phyloP scores from a whole-genome alignment of 2,329 filamentous ascomycete species.

The Coniochaeta pulveracea region DNA sequence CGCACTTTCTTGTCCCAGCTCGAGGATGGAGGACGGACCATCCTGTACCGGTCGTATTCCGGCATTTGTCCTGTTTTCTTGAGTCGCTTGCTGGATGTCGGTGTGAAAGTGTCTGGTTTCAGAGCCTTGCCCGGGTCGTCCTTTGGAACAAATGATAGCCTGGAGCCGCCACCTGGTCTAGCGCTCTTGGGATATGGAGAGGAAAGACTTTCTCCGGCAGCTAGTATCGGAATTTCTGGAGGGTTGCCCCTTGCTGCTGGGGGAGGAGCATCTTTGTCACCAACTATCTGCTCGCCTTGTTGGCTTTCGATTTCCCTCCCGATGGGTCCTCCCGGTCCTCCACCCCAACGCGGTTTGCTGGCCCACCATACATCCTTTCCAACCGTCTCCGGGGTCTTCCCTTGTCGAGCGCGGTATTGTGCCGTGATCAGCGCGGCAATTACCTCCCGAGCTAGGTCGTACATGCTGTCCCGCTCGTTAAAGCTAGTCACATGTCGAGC shows the following conservation, averaged over 20 bases:
- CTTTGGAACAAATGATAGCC: too few species aligned
- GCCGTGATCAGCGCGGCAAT: constrained; percentile 50
- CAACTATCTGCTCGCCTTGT: constrained; percentile 23
- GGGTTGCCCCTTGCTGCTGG: not conserved
- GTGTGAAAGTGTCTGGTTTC: too few species aligned
- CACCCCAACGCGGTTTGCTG: constrained; percentile 49
- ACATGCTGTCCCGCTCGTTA: constrained; percentile 37
- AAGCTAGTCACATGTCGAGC: constrained; percentile 45
- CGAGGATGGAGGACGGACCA: constrained; percentile 43
- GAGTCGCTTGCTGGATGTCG: constrained; percentile 38
- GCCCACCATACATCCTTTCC: constrained; percentile 54
- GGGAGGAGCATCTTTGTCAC: constrained; percentile 29
- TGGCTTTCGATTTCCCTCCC: constrained; percentile 42
- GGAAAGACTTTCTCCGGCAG: not conserved
- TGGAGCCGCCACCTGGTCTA: not conserved
- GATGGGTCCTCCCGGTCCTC: constrained; percentile 50
- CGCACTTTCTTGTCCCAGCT: constrained; percentile 50
- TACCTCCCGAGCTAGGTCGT: constrained; percentile 51
- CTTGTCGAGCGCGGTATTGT: constrained; percentile 50
- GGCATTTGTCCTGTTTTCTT: constrained; percentile 33
- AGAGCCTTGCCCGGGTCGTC: constrained; percentile 12
- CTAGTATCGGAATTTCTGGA: not conserved
- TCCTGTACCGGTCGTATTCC: constrained; percentile 54
- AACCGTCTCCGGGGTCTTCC: constrained; percentile 41
- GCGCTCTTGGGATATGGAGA: not conserved